Conservation (phyloP, 192 early-diverging fungal genomes). For the Phlyctochytrium bullatum region DNA sequence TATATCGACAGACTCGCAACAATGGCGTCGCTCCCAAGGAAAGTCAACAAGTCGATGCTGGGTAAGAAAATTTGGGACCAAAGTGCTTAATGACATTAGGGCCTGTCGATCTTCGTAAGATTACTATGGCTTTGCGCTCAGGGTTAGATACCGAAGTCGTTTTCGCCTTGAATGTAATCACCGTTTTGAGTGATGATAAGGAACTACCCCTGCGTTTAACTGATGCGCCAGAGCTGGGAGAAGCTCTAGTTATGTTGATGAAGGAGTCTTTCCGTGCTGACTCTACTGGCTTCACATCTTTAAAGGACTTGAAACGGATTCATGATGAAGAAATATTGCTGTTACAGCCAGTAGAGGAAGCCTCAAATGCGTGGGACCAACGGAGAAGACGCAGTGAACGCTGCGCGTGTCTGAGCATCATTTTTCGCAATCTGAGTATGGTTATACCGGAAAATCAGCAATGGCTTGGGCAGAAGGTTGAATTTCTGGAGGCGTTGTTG, state of each 20-base stretch:
- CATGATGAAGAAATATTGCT: not conserved
- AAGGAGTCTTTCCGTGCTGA: not conserved
- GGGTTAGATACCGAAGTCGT: not conserved
- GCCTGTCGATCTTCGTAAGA: not conserved
- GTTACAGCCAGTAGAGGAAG: not conserved
- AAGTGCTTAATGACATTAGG: not conserved
- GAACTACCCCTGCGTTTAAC: not conserved
- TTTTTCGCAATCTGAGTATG: not conserved
- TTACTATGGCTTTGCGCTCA: not conserved
- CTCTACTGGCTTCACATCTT: not conserved
- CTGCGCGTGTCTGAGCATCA: not conserved
- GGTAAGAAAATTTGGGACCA: too few relatives aligned
- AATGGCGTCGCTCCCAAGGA: not conserved
- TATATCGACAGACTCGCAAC: not conserved
- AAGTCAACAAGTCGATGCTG: not conserved
- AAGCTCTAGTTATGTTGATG: not conserved
- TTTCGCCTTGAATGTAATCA: not conserved
- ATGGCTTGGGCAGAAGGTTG: not conserved
- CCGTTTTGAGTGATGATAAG: not conserved
- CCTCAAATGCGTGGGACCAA: not conserved
- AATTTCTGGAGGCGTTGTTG: not conserved
- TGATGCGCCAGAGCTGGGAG: not conserved
- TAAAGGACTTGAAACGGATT: not conserved
- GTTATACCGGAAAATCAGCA: not conserved
- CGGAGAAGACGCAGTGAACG: not conserved